Conservation (phyloP, 768 basidiomycete genomes). For the Rhodotorula babjevae region DNA sequence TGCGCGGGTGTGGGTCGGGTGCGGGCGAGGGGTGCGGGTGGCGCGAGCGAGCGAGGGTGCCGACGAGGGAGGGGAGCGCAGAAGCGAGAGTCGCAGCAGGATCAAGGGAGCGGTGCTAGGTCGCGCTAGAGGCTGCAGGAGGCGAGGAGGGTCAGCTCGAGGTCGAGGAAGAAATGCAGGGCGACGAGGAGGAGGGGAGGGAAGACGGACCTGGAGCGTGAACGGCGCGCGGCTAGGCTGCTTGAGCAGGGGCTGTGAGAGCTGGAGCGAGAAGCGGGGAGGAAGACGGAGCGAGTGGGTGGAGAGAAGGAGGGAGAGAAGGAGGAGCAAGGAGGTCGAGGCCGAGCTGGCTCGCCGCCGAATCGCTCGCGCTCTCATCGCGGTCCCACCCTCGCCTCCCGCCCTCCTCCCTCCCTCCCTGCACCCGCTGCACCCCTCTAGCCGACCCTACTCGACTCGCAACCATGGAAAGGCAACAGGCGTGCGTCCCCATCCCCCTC, state of each 20-base stretch:
- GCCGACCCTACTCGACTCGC: not conserved
- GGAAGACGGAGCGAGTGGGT: not conserved
- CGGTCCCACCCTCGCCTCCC: not conserved
- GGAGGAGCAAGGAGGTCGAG: not conserved
- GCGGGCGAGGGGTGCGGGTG: too few species aligned
- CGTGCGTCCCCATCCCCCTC: constrained; percentile 5
- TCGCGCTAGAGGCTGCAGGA: not conserved
- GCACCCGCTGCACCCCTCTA: not conserved
- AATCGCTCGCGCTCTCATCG: not conserved
- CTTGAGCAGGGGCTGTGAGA: too few species aligned
- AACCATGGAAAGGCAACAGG: constrained; percentile 27
- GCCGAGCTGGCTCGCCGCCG: not conserved
- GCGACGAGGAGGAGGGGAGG: not conserved
- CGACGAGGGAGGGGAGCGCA: not conserved
- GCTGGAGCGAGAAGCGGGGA: not conserved
- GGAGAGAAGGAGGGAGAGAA: not conserved
- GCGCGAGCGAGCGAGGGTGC: not conserved
- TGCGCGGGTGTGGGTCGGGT: not conserved
- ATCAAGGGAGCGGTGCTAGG: not conserved
- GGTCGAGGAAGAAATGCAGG: not conserved
- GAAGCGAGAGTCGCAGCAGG: too few species aligned
- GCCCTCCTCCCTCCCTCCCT: too few species aligned
- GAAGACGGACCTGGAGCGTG: not conserved
- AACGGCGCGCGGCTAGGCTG: not conserved
- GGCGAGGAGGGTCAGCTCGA: not conserved